phyloP scores from a whole-genome alignment of 2,329 filamentous ascomycete species.

The Westerdykella ornata region DNA sequence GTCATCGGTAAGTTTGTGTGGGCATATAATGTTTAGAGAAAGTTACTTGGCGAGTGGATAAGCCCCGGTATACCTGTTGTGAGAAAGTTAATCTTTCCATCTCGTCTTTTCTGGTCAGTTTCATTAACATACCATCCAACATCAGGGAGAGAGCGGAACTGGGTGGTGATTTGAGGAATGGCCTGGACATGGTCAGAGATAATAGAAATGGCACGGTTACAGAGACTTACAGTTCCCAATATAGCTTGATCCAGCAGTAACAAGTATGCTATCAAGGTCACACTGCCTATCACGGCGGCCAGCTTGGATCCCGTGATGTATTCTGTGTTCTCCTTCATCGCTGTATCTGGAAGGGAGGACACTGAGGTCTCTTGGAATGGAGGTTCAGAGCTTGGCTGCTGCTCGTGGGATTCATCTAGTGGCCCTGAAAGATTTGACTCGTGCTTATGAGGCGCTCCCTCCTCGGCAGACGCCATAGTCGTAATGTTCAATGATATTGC shows the following conservation, averaged over 20 bases:
- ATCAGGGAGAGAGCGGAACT: slow-evolving; percentile 21
- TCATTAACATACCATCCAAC: slow-evolving; percentile 27
- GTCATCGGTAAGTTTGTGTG: background rate
- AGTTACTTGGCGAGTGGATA: slow-evolving; percentile 15
- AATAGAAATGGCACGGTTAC: background rate
- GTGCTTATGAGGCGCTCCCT: too few species aligned
- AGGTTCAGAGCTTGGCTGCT: too few species aligned
- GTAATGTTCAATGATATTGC: too few species aligned
- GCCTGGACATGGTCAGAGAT: slow-evolving; percentile 8
- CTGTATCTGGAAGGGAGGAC: background rate
- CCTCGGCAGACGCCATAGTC: too few species aligned
- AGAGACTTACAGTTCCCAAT: slow-evolving; percentile 19
- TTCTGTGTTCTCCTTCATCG: background rate
- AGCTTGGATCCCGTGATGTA: slow-evolving; percentile 14
- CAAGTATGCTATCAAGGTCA: slow-evolving; percentile 18
- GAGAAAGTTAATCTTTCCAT: too few species aligned
- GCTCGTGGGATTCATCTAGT: too few species aligned
- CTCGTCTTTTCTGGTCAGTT: too few species aligned
- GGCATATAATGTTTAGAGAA: background rate
- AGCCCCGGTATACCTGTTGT: slow-evolving; percentile 15
- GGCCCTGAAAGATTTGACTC: too few species aligned
- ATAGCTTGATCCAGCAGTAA: slow-evolving; percentile 22
- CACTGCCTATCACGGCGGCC: slow-evolving; percentile 8
- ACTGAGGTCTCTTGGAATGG: too few species aligned
- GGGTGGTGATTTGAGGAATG: slow-evolving; percentile 19